A percentile compares a stretch with the other conserved stretches of the same genome.
Conservation (phyloP, 805 yeast species). For the Pichia californica region DNA sequence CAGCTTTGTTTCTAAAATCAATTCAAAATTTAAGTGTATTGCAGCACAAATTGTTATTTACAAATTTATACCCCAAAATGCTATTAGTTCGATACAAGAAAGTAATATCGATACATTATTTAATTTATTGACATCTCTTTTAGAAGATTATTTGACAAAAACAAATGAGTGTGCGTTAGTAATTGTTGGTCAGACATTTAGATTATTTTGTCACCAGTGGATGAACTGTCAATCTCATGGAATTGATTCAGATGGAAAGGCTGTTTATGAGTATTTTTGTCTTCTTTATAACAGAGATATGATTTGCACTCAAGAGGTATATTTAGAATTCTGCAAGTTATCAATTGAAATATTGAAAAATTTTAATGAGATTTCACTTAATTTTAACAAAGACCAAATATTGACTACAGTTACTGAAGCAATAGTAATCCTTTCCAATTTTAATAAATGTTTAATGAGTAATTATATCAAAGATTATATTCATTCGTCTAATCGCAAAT, state of each 20-base stretch:
- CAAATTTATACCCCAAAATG: slow-evolving; percentile 6
- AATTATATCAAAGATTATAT: slow-evolving; percentile 1
- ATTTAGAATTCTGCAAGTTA: slow-evolving; percentile 28
- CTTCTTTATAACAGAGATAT: slow-evolving; percentile 35
- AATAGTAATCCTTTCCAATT: slow-evolving; percentile 8
- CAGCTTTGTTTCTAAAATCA: slow-evolving; percentile 4
- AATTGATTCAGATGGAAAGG: slow-evolving; percentile 38
- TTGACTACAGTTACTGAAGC: slow-evolving; percentile 6
- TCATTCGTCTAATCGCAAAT: slow-evolving; percentile 10
- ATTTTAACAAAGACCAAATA: background rate
- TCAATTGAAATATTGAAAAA: slow-evolving; percentile 16
- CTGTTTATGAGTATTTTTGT: slow-evolving; percentile 41
- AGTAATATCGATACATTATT: slow-evolving; percentile 12
- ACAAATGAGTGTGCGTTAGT: slow-evolving; percentile 35
- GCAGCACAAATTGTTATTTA: slow-evolving; percentile 14
- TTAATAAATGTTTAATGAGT: slow-evolving; percentile 2
- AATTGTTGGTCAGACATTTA: slow-evolving; percentile 30
- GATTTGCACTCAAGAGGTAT: slow-evolving; percentile 34
- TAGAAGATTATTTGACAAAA: slow-evolving; percentile 24
- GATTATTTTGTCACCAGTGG: slow-evolving; percentile 26
- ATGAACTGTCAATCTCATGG: slow-evolving; percentile 16
- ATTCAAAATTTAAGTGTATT: slow-evolving; percentile 12
- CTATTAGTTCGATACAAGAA: background rate
- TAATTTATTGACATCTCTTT: slow-evolving; percentile 10
- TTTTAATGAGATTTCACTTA: background rate